These are phyloP conservation scores for Haematococcus lacustris DNA, from an alignment of 139 green algal genomes.

Conservation along the genomic window DNA sequence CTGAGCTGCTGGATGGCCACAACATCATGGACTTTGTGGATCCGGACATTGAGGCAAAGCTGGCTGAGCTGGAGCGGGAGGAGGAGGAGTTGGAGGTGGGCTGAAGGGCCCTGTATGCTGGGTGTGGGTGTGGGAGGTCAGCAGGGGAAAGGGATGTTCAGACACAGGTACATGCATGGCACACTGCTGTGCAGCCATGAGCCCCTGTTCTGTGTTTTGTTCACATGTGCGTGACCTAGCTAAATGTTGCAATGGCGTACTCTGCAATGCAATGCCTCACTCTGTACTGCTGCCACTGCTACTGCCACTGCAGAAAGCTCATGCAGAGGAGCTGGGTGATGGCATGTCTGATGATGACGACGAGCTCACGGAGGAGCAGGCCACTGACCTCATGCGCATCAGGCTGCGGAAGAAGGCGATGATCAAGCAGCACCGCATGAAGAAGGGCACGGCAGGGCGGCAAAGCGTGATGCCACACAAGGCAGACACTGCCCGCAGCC, in stretches of 20 bases:
- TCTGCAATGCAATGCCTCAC: no score
- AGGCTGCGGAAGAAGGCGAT: constrained; percentile 59
- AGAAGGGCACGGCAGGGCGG: constrained; percentile 65
- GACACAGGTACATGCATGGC: no score
- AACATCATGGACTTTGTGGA: constrained; percentile 98
- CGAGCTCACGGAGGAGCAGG: constrained; percentile 73
- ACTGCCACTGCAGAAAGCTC: constrained; percentile 13
- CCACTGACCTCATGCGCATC: constrained; percentile 63
- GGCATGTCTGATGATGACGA: constrained; percentile 39
- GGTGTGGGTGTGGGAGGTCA: no score
- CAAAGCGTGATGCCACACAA: constrained; percentile 63
- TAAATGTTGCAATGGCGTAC: no score
- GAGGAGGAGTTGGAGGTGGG: constrained; percentile 46
- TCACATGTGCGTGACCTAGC: no score
- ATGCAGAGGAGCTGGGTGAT: constrained; percentile 28
- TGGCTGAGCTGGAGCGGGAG: constrained; percentile 91
- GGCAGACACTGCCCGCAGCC: constrained; percentile 16
- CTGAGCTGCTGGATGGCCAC: constrained; percentile 93
- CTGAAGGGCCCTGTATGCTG: no score
- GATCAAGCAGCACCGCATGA: constrained; percentile 62
- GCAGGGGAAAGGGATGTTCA: no score
- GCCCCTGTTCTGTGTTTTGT: no score
- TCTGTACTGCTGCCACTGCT: neutral
- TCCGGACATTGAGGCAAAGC: constrained; percentile 89
- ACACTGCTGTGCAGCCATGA: no score